Evolutionary conservation across 106 monocot genomes (phyloP), one percentile per base, ranked within the genome.

Genomic region (Dendrobium nobile): DNA sequence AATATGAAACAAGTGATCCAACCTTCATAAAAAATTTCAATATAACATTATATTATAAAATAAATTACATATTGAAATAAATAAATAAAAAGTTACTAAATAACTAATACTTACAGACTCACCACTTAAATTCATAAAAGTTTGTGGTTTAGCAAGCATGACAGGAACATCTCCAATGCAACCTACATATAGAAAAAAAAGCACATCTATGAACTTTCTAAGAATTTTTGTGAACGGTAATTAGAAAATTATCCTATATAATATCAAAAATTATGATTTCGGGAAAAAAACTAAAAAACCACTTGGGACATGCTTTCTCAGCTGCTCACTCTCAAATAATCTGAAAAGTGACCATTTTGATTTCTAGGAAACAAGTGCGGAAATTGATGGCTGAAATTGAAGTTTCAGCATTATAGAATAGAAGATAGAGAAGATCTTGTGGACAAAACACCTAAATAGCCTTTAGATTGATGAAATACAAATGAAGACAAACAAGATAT

Each of bases 71-170:
- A 56, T 81, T 19, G 4, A 24, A 5, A 40, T 41, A 26, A 59
- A 31, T 31, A n/a, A 17, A 44, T 2, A 65, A 56, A 73, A 45
- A 79, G 41, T 47, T 59, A 26, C 22, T 27, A 42, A 75, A 61
- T 75, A 70, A 33, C 37, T 77, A 78, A 67, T 86, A 92, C 97
- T 98, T 94, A 98, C 94, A 88, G 97, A 94, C 88, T 92, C 94
- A 88, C 97, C 97, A 82, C 97, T 98, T 73, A 82, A 82, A 88
- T 98, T 98, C 97, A 98, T 98, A 79, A 89, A 98, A 75, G 92
- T 94, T 82, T 94, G 94, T 82, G 97, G 97, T 85, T 98, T 98
- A n/a, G 89, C 98, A 79, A 98, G 85, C 82, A 98, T 91, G 43
- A 98, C 74, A 54, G 98, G 92, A 74, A 83, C 85, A 84, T 95